These are phyloP conservation scores for Penicillium olsonii DNA, from an alignment of 2,329 filamentous ascomycete genomes.

Conservation along the genomic window DNA sequence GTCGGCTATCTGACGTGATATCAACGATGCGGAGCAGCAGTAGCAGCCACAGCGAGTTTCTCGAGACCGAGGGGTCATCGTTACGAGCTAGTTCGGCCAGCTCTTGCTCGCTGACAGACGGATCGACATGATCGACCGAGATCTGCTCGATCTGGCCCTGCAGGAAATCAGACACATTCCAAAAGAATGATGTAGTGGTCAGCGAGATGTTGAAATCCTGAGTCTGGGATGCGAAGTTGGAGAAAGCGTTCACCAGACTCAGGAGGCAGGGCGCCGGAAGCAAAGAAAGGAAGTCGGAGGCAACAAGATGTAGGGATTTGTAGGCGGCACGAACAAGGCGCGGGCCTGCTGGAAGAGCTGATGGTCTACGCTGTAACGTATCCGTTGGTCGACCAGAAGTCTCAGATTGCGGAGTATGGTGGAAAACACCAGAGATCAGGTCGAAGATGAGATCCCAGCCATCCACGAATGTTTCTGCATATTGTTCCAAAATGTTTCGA, in stretches of 20 bases:
- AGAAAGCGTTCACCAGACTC: constrained; percentile 81
- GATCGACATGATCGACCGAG: constrained; percentile 39
- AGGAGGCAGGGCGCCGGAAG: constrained; percentile 71
- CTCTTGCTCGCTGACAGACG: constrained; percentile 57
- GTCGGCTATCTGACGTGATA: constrained; percentile 42
- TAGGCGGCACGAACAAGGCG: constrained; percentile 85
- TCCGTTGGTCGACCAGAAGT: constrained; percentile 17
- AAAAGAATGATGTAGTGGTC: constrained; percentile 93
- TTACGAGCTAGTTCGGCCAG: constrained; percentile 61
- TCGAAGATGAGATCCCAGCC: constrained; percentile 87
- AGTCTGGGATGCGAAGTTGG: constrained; percentile 83
- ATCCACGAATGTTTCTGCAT: constrained; percentile 76
- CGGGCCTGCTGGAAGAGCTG: constrained; percentile 54
- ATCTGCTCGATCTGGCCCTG: constrained; percentile 51
- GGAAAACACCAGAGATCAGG: constrained; percentile 80
- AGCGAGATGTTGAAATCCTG: constrained; percentile 95
- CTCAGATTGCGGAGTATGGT: constrained; percentile 45
- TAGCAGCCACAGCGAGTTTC: constrained; percentile 36
- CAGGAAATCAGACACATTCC: constrained; percentile 90
- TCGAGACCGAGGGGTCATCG: constrained; percentile 60
- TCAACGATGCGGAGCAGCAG: constrained; percentile 43
- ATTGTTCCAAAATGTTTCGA: constrained; percentile 81
- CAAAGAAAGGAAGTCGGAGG: constrained; percentile 85
- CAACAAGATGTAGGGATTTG: constrained; percentile 84
- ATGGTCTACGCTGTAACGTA: constrained; percentile 19